Evolutionary conservation across 495 filamentous ascomycete species (phyloP).

Genomic region (Penicillium psychrofluorescens): DNA sequence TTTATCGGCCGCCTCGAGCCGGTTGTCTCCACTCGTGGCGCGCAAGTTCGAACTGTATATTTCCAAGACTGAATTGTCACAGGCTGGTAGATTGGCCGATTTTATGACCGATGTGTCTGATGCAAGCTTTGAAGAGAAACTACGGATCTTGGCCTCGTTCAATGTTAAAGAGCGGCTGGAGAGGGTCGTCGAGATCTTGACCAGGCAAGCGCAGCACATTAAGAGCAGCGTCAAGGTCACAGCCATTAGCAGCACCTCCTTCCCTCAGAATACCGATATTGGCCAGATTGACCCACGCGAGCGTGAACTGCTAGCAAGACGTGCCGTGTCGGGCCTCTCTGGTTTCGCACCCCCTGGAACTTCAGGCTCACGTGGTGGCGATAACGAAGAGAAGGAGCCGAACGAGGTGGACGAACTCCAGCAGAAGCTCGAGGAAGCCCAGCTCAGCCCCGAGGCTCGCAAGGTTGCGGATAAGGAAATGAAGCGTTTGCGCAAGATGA

Average conservation of each 20-base stretch:
- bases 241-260: conserved; percentile 51
- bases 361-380: conserved; percentile 35
- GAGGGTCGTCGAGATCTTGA: conserved; percentile 72
- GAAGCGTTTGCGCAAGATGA: conserved; percentile 87
- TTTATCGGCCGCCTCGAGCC: conserved; percentile 52
- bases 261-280: conserved; percentile 49
- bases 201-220: conserved; percentile 68
- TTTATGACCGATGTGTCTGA: conserved; percentile 92
- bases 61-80: conserved; percentile 60
- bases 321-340: conserved; percentile 42
- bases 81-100: conserved; percentile 86
- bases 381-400: conserved; percentile 61
- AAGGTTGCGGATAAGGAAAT: conserved; percentile 88
- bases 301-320: conserved; percentile 43
- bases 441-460: conserved; percentile 64
- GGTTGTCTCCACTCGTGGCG: conserved; percentile 74
- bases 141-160: conserved; percentile 70
- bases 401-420: conserved; percentile 90
- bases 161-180: conserved; percentile 71
- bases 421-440: conserved; percentile 75
- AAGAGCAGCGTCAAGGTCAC: conserved; percentile 78
- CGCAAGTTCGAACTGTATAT: conserved; percentile 82
- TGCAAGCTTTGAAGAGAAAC: conserved; percentile 77
- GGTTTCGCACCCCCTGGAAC: conserved; percentile 47
- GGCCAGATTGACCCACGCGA: conserved; percentile 45